Base-by-base conservation (phyloP, 2,329 filamentous ascomycete genomes). In the Penicillium sp. region DNA sequence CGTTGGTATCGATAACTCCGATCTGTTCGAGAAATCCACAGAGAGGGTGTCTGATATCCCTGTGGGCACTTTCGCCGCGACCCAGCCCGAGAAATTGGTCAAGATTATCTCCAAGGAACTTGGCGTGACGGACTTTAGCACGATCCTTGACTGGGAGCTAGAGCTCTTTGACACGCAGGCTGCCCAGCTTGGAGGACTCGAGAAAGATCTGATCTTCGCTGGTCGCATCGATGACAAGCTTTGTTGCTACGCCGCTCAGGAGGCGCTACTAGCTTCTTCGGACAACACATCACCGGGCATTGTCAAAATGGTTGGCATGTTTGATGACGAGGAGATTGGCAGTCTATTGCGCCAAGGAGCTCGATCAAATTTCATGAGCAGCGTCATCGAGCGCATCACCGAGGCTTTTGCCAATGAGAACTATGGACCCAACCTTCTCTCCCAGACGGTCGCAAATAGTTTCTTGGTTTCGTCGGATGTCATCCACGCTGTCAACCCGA, bases 151-250 rank as follows among this genome's bases (percentile, higher is more conserved):
- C 69, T 98, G 92, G 92, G 92, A 98, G 60, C 78, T 96, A 25
- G 92, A 98, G 68, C 81, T 98, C 20, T 98, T 84, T 60, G 92
- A 96, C 65, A 77, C 79, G 3, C 88, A 95, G 61, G 85, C 89
- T 6, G 89, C 89, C 1, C 80, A 82, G 27, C 76, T 87, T 12
- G 82, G 85, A 49, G 92, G 92, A 9, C 65, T 98, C 40, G 85
- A 94, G 54, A 86, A 84, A 61, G 90, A 96, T 54, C 83, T 98
- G 62, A 94, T 98, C 66, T 95, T 90, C 49, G 90, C 86, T 6
- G 89, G 90, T 41, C 84, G 92, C 37, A 92, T 96, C 51, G 92
- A 98, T 61, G 92, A 98, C 69, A 96, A 95, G 72, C 81, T 98
- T 31, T 96, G 92, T 73, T 93, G 85, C 20, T 96, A 87, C 81